Evolutionary conservation across 2,329 filamentous ascomycete species (phyloP), one percentile per base, ranked within the genome.

Genomic region (Colletotrichum nymphaeae): DNA sequence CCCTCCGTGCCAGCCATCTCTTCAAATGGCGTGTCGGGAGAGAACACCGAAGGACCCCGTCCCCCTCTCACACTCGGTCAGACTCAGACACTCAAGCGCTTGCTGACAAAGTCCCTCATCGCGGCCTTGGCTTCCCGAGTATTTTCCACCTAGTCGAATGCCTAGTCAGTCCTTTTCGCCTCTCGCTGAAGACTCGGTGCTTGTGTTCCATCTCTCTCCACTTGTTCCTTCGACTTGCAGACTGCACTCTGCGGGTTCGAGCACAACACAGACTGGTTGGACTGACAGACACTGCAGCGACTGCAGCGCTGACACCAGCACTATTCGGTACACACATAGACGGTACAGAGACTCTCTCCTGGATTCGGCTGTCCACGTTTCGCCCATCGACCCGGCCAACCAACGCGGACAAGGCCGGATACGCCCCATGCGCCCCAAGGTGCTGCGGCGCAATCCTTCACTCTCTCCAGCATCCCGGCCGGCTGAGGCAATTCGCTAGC

Each of bases 161-260:
- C 26, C 35, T 30, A 26, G 53, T n/a, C 26, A 26, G 53, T n/a
- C 22, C 6, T 28, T 53, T 63, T 72, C 35, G 56, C 64, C 57
- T 46, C 66, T 73, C 70, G 70, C 70, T 73, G 70, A 70, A 73
- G 70, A 73, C 24, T 73, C 70, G 66, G 70, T 60, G 55, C 37
- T 65, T 69, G 58, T 55, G 42, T 67, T 22, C 62, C 37, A 19
- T 49, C 42, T 46, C n/a, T 37, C 35, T 32, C 22, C 46, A 62
- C 58, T 49, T 64, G 35, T 59, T 63, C 35, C 35, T 37, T 55
- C 37, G 30, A 68, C 66, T 37, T 68, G 32, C 66, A 63, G 7
- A 57, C 32, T 64, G 70, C 66, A 55, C 14, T 24, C 60, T 73
- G 70, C 67, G 65, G 67, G 55, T 49, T 70, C 55, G 67, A 35